These are phyloP conservation scores for Xylaria sp. DNA, from an alignment of 2,329 filamentous ascomycete species.

Conservation along the genomic window DNA sequence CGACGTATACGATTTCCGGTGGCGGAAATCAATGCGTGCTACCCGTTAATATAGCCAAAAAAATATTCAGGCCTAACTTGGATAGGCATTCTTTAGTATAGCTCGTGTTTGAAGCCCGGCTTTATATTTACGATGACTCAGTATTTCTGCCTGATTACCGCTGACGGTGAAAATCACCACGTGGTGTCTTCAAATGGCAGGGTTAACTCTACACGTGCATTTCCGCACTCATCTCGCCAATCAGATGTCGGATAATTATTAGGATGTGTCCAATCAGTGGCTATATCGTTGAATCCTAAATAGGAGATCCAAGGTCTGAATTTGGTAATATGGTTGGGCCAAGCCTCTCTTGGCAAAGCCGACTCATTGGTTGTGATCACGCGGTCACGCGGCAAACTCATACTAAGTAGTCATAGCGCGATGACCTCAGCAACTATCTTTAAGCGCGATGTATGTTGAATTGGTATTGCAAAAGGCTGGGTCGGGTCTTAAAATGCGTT, in stretches of 20 bases:
- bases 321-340: slow-evolving; percentile 13
- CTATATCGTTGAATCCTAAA: neutral
- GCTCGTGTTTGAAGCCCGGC: neutral
- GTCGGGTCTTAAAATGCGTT: neutral
- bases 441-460: slow-evolving; percentile 3
- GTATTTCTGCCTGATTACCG: neutral
- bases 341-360: slow-evolving; percentile 18
- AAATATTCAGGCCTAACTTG: neutral
- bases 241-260: neutral
- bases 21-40: neutral
- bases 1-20: too few relatives aligned
- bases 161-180: neutral
- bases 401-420: neutral
- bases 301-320: slow-evolving; percentile 14
- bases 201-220: slow-evolving; percentile 12
- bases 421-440: slow-evolving; percentile 26
- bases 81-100: neutral
- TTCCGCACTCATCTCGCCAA: neutral
- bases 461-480: neutral
- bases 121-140: neutral
- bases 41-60: neutral
- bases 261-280: neutral
- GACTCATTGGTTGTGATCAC: slow-evolving; percentile 18
- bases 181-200: neutral
- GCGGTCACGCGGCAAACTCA: neutral